Evolutionary conservation across 768 basidiomycete species (phyloP).

Genomic region (Boletus rubescentipes): DNA sequence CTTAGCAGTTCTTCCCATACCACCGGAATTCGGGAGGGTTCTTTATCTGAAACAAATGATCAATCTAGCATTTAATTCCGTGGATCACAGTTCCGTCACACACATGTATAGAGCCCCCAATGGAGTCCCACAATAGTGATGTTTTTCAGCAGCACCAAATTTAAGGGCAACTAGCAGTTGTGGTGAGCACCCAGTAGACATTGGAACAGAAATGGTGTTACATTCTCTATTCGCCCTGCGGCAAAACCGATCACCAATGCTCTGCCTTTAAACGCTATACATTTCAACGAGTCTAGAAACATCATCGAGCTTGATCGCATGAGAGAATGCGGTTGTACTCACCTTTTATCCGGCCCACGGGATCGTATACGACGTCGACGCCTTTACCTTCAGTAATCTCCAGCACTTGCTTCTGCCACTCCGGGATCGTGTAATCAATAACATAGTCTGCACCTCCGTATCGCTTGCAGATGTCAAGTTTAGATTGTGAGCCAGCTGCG

Average conservation of each 20-base stretch:
- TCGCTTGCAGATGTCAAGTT: slow-evolving; percentile 74
- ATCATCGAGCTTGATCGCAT: background rate
- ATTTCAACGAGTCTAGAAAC: slow-evolving; percentile 75
- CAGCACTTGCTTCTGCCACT: slow-evolving; percentile 91
- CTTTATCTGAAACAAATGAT: slow-evolving; percentile 47
- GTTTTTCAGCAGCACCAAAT: slow-evolving; percentile 82
- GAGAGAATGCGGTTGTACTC: slow-evolving; percentile 5
- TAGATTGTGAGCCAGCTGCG: slow-evolving; percentile 76
- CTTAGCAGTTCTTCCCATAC: slow-evolving; percentile 75
- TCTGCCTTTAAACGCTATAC: slow-evolving; percentile 92
- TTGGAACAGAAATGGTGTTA: background rate
- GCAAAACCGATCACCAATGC: slow-evolving; percentile 84
- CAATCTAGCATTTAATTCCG: background rate
- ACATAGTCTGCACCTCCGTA: slow-evolving; percentile 81
- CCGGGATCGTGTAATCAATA: slow-evolving; percentile 73
- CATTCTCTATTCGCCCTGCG: slow-evolving; percentile 26
- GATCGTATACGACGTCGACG: slow-evolving; percentile 85
- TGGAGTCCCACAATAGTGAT: slow-evolving; percentile 80
- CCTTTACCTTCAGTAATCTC: slow-evolving; percentile 81
- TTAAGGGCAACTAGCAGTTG: slow-evolving; percentile 68
- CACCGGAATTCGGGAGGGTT: slow-evolving; percentile 57
- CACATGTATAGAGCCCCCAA: slow-evolving; percentile 81
- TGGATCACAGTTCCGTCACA: slow-evolving; percentile 25
- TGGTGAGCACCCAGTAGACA: slow-evolving; percentile 2
- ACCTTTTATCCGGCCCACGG: slow-evolving; percentile 78